phyloP scores from a whole-genome alignment of 495 filamentous ascomycete species.

The Tuber umbilicatum region DNA sequence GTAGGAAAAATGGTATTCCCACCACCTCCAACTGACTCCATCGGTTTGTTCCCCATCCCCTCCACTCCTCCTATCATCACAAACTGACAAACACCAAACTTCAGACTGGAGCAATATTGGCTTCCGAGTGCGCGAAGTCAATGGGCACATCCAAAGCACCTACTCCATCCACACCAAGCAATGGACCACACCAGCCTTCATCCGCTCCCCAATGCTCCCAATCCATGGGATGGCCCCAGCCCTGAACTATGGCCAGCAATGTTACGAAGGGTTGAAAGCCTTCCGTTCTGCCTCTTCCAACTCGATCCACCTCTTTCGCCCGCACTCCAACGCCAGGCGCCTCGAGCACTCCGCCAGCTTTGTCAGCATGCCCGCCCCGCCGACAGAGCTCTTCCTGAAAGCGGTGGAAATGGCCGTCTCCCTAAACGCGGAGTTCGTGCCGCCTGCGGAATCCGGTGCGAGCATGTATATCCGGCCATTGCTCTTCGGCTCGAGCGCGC shows the following conservation, averaged over 20 bases:
- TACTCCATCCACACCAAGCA: slow-evolving; percentile 61
- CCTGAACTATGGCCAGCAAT: slow-evolving; percentile 87
- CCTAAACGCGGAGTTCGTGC: slow-evolving; percentile 80
- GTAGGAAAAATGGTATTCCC: slow-evolving; percentile 54
- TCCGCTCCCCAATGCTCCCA: slow-evolving; percentile 67
- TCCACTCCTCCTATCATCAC: background rate
- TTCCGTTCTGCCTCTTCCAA: slow-evolving; percentile 63
- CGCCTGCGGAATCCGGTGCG: slow-evolving; percentile 72
- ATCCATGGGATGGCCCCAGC: slow-evolving; percentile 87
- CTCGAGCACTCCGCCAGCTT: slow-evolving; percentile 70
- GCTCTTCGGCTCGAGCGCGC: slow-evolving; percentile 74
- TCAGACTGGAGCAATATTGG: slow-evolving; percentile 84
- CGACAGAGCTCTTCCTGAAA: slow-evolving; percentile 62
- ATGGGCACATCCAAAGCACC: slow-evolving; percentile 69
- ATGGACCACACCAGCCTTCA: slow-evolving; percentile 69
- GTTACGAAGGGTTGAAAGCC: slow-evolving; percentile 88
- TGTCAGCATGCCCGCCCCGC: slow-evolving; percentile 71
- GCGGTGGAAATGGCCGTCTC: slow-evolving; percentile 72
- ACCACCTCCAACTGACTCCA: slow-evolving; percentile 71
- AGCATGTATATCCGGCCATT: slow-evolving; percentile 85
- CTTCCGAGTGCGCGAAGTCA: slow-evolving; percentile 83
- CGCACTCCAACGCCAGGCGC: slow-evolving; percentile 69
- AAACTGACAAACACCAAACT: slow-evolving; percentile 3
- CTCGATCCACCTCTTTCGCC: slow-evolving; percentile 72
- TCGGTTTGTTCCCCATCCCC: slow-evolving; percentile 48